These are phyloP conservation scores for Eimeria brunetti DNA, from an alignment of 169 alveolate species.

Conservation along the genomic window DNA sequence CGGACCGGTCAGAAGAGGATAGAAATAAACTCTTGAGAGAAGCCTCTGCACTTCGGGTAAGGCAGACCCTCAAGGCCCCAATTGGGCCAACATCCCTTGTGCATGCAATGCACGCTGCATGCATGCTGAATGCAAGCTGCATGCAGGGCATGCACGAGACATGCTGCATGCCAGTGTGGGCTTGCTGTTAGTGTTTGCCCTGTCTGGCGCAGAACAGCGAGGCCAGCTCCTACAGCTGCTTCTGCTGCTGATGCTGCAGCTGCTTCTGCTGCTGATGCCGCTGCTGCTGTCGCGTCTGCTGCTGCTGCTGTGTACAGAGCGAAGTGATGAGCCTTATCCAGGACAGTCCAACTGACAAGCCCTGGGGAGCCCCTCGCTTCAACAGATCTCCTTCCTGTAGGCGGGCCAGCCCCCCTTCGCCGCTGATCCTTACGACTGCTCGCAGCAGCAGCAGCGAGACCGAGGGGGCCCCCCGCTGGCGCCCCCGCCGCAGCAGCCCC, in stretches of 20 bases:
- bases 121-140: neutral
- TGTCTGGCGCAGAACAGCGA: neutral
- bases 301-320: constrained; percentile 20
- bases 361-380: constrained; percentile 32
- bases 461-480: neutral
- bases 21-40: constrained; percentile 11
- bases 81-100: neutral
- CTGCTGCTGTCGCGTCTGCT: neutral
- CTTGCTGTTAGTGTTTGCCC: neutral
- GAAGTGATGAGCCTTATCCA: constrained; percentile 53
- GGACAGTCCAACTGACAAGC: neutral
- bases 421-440: neutral
- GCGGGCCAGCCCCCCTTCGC: neutral
- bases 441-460: neutral
- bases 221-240: neutral
- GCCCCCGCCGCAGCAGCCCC: neutral
- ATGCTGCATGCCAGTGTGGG: neutral
- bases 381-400: neutral
- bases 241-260: neutral
- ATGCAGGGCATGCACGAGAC: no score
- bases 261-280: constrained; percentile 3
- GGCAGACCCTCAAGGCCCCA: neutral
- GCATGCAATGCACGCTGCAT: neutral
- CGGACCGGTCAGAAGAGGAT: neutral
- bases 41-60: constrained; percentile 15